Base-by-base conservation (phyloP, 1,284 basidiomycete genomes). In the Austroboletus novae-zelandiae region DNA sequence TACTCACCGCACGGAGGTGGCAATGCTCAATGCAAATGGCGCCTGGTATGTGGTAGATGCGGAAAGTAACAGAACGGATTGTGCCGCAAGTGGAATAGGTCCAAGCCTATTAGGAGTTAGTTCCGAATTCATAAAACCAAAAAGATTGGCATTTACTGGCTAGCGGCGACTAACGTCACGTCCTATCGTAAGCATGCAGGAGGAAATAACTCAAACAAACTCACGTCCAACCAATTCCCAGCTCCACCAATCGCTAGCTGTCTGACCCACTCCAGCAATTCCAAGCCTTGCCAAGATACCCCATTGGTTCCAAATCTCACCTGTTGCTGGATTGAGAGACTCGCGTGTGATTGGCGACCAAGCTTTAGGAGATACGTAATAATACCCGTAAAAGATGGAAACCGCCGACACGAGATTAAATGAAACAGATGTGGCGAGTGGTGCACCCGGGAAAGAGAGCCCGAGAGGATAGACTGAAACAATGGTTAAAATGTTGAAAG, bases 391-490 rank as follows among this genome's bases (percentile, higher is more conserved):
- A n/a, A 78, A 49, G 34, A 92, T 71, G 4, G 84, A 89, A 43
- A 84, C 65, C 39, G 83, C 46, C 8, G 84, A 83, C 49, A 94
- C 88, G 27, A 97, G 76, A 68, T 94, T 97, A 74, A 94, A 92
- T 2, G 89, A 91, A 51, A 96, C 78, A 0, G 91, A 86, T 0
- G 93, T 94, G 0, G 95, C 91, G 23, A 98, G 75, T 0, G 96
- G 96, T 2, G 95, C 96, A 7, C 96, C 96, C 47, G 91, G 84
- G 71, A 95, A 99, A 9, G 96, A 96, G 0, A 98, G 74, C 15
- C 89, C 76, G 50, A 94, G 71, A 15, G 82, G 74, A 40, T 79
- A 94, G 0, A 96, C 90, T 88, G 90, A 81, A 81, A 43, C 43
- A 47, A 53, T 17, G 9, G 34, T 23, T 43, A 45, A 17, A 5